Evolutionary conservation across 768 basidiomycete genomes (phyloP).

Genomic region (Collybia nuda): DNA sequence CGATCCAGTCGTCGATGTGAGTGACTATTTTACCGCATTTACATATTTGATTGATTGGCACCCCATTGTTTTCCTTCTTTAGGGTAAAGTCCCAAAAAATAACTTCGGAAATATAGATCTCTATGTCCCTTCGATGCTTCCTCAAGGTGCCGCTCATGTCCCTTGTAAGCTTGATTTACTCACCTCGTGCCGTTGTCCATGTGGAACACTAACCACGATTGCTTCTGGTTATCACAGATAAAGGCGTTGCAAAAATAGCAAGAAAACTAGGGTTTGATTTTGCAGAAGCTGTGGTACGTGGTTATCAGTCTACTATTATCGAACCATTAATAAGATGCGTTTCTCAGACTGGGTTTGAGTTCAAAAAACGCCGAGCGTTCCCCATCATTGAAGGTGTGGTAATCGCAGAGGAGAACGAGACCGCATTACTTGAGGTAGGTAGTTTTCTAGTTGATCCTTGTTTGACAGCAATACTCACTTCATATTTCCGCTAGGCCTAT

Average conservation of each 20-base stretch:
- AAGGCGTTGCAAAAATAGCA: slow-evolving; percentile 75
- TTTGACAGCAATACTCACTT: slow-evolving; percentile 8
- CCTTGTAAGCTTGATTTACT: slow-evolving; percentile 65
- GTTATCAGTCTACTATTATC: background rate
- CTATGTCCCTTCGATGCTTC: slow-evolving; percentile 94
- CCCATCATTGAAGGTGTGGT: slow-evolving; percentile 88
- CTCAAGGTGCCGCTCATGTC: slow-evolving; percentile 80
- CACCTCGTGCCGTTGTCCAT: background rate
- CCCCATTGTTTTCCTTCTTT: slow-evolving; percentile 4
- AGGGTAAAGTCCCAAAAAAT: slow-evolving; percentile 95
- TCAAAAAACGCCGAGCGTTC: slow-evolving; percentile 86
- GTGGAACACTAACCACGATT: slow-evolving; percentile 2
- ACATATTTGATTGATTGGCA: background rate
- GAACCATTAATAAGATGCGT: background rate
- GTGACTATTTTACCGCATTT: slow-evolving; percentile 24
- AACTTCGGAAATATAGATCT: slow-evolving; percentile 96
- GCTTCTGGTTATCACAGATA: background rate
- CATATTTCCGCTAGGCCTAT: slow-evolving; percentile 61
- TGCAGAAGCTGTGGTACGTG: slow-evolving; percentile 92
- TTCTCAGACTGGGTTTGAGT: slow-evolving; percentile 89
- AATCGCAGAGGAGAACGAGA: slow-evolving; percentile 78
- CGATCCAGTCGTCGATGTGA: slow-evolving; percentile 79
- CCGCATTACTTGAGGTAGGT: slow-evolving; percentile 70
- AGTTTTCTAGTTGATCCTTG: slow-evolving; percentile 3
- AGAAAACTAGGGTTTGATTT: slow-evolving; percentile 83